Conservation (phyloP, 2,329 filamentous ascomycete species). For the Zarea fungicola region DNA sequence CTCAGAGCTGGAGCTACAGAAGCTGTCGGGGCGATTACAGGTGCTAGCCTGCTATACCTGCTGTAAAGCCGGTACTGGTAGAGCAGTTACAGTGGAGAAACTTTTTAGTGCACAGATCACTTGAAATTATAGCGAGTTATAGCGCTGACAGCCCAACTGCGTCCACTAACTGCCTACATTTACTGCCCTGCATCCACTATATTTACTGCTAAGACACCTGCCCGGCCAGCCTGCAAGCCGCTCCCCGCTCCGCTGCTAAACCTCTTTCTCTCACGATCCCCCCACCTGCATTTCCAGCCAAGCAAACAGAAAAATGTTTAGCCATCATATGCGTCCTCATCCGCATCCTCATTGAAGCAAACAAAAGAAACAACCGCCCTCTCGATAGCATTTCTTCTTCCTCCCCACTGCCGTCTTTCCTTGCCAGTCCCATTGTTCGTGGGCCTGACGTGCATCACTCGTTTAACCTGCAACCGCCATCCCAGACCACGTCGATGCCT, state of each 20-base stretch:
- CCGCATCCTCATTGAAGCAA: background rate
- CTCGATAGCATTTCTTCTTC: background rate
- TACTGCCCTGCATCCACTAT: background rate
- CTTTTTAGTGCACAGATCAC: too few species aligned
- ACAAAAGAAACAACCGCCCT: background rate
- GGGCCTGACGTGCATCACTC: background rate
- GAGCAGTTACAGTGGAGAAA: too few species aligned
- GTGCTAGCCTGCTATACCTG: too few species aligned
- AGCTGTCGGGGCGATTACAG: background rate
- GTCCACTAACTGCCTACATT: background rate
- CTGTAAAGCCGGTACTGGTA: too few species aligned
- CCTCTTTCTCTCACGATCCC: background rate
- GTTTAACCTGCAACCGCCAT: background rate
- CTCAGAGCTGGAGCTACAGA: background rate
- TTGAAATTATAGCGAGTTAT: too few species aligned
- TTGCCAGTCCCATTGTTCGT: background rate
- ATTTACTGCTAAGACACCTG: too few species aligned
- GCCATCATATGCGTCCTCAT: constrained; percentile 1
- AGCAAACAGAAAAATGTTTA: too few species aligned
- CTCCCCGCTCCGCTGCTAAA: too few species aligned
- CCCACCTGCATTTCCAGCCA: too few species aligned
- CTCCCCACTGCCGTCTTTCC: background rate
- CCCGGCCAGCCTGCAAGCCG: too few species aligned
- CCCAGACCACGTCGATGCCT: background rate
- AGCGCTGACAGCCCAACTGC: background rate